These are phyloP conservation scores for Fragaria iinumae DNA, from an alignment of 306 rosid genomes.

Conservation along the genomic window DNA sequence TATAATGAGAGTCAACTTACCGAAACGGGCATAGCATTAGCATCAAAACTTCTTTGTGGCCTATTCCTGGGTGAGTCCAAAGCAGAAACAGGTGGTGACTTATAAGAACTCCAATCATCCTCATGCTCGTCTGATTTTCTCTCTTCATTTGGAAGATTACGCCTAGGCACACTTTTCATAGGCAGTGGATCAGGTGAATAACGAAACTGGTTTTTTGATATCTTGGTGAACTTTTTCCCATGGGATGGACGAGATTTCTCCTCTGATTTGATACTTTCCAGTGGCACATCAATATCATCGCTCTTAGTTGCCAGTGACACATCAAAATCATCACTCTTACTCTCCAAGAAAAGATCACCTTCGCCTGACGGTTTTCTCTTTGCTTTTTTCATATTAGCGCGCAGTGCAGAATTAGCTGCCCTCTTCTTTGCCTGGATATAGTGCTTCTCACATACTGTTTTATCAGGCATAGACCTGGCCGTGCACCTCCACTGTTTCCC, in stretches of 20 bases:
- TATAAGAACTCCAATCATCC: constrained; percentile 59
- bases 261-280: constrained; percentile 34
- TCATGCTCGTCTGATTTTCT: constrained; percentile 45
- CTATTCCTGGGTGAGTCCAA: constrained; percentile 54
- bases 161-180: constrained; percentile 31
- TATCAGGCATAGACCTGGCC: constrained; percentile 97
- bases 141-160: constrained; percentile 33
- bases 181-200: constrained; percentile 50
- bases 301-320: constrained; percentile 53
- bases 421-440: constrained; percentile 96
- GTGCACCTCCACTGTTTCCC: constrained; percentile 99
- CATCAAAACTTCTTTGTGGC: constrained; percentile 61
- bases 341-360: constrained; percentile 57
- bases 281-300: constrained; percentile 65
- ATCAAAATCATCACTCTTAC: constrained; percentile 76
- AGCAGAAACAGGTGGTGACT: constrained; percentile 47
- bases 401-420: constrained; percentile 96
- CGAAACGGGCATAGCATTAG: constrained; percentile 53
- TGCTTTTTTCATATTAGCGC: constrained; percentile 88
- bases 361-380: constrained; percentile 71
- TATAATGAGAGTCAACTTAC: constrained; percentile 27
- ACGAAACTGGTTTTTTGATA: constrained; percentile 63
- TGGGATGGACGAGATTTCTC: constrained; percentile 32
- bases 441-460: constrained; percentile 96
- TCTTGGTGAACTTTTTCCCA: constrained; percentile 52